Evolutionary conservation across 257 asterid genomes (phyloP), one percentile per base, ranked within the genome.

Genomic region (Jacaranda copaia): DNA sequence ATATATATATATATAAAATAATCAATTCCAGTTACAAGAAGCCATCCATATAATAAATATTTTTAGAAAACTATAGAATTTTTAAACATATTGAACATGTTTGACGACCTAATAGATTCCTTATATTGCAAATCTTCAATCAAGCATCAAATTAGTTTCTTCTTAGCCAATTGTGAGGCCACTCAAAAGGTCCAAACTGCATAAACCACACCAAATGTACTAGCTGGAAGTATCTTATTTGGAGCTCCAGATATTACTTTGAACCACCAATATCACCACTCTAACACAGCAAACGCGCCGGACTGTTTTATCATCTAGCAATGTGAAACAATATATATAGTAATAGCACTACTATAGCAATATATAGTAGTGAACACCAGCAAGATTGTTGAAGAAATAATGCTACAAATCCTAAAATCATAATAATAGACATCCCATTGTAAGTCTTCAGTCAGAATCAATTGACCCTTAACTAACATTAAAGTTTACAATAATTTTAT

Each of bases 21-120:
- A 64, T 39, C 66, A 49, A 35, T 43, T 49, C 68, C 64, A 72
- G 15, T 20, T 16, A 38, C 48, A 70, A 55, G 38, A 65, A 68
- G 32, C 62, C 57, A 38, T 65, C 53, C 58, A 14, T 64, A 4
- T 35, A 1, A 42, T 56, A 58, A 2, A 10, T 40, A 58, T 16
- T 65, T 25, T 25, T 40, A 52, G 53, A 53, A 67, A 51, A 60
- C 82, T 15, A 48, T 6, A 46, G 18, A 25, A 62, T 70, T 19
- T 13, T 19, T 36, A 12, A 48, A 49, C 61, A 61, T 25, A 58
- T 12, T 43, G 19, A 59, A 77, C 55, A 51, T 35, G 55, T 43
- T 49, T 62, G 51, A 45, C 70, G 65, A 19, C 14, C 72, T 51
- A 60, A 69, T 39, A 57, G 18, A 45, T n/a, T 45, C 18, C 13